These are phyloP conservation scores for Exophiala xenobiotica DNA, from an alignment of 2,329 filamentous ascomycete genomes.

Conservation along the genomic window DNA sequence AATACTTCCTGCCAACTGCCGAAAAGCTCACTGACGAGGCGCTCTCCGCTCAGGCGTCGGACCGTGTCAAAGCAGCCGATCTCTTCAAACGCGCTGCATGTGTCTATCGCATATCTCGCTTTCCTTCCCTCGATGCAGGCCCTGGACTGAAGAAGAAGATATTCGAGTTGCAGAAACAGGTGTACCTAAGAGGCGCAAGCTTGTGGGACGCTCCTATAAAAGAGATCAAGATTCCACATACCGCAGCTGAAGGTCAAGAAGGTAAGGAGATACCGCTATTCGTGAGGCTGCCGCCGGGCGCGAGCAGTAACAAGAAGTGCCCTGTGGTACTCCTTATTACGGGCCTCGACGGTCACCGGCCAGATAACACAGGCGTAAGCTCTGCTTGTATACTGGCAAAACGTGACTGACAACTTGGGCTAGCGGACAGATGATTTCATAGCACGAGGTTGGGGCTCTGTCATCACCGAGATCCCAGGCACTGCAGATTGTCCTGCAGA, in stretches of 20 bases:
- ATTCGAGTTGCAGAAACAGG: slow-evolving; percentile 65
- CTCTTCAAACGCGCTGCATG: slow-evolving; percentile 71
- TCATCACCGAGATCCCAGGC: slow-evolving; percentile 65
- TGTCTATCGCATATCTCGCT: slow-evolving; percentile 69
- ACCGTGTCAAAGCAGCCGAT: slow-evolving; percentile 54
- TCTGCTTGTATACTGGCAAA: background rate
- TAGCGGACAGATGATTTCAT: slow-evolving; percentile 62
- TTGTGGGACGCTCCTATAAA: slow-evolving; percentile 49
- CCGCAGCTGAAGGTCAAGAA: slow-evolving; percentile 36
- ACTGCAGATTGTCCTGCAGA: slow-evolving; percentile 68
- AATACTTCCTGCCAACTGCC: slow-evolving; percentile 61
- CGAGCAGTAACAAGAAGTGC: slow-evolving; percentile 33
- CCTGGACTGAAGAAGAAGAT: slow-evolving; percentile 56
- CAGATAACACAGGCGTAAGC: slow-evolving; percentile 55
- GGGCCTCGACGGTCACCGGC: slow-evolving; percentile 62
- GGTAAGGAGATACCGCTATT: slow-evolving; percentile 42
- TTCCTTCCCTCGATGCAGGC: slow-evolving; percentile 49
- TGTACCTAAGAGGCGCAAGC: slow-evolving; percentile 58
- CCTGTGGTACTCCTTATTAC: slow-evolving; percentile 60
- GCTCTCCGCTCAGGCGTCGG: slow-evolving; percentile 48
- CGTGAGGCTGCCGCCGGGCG: slow-evolving; percentile 36
- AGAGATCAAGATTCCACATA: slow-evolving; percentile 42
- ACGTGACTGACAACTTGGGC: slow-evolving; percentile 20
- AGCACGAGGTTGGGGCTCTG: slow-evolving; percentile 60
- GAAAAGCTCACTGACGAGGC: slow-evolving; percentile 56